Conservation (phyloP, 2,329 filamentous ascomycete species). For the Claviceps cyperi region DNA sequence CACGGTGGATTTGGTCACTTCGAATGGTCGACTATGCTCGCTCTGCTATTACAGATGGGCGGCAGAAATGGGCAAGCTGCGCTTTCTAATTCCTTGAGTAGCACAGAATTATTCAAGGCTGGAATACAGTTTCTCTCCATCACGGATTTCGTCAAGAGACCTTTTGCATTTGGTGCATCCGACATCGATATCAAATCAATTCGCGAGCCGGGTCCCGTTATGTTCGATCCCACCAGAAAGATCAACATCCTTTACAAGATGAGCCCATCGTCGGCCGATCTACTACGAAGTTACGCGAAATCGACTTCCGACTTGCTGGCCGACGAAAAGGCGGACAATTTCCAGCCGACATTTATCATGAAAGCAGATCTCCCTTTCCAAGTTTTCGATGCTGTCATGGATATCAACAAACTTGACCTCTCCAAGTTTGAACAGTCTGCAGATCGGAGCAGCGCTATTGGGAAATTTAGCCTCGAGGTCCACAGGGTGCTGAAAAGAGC, state of each 20-base stretch:
- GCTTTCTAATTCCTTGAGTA: slow-evolving; percentile 69
- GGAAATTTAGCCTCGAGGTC: slow-evolving; percentile 39
- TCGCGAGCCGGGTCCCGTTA: slow-evolving; percentile 43
- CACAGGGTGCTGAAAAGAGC: slow-evolving; percentile 55
- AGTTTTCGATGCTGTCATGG: slow-evolving; percentile 35
- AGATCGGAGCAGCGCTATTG: slow-evolving; percentile 29
- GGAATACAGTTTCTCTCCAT: slow-evolving; percentile 73
- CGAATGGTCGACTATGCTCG: slow-evolving; percentile 74
- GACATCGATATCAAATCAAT: slow-evolving; percentile 19
- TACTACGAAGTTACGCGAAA: slow-evolving; percentile 60
- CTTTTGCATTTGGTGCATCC: slow-evolving; percentile 35
- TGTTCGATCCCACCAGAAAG: slow-evolving; percentile 62
- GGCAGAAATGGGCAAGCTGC: slow-evolving; percentile 55
- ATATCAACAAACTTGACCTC: slow-evolving; percentile 19
- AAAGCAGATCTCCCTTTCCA: slow-evolving; percentile 40
- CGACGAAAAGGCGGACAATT: slow-evolving; percentile 61
- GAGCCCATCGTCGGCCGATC: slow-evolving; percentile 65
- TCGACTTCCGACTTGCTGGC: slow-evolving; percentile 62
- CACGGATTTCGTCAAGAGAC: slow-evolving; percentile 55
- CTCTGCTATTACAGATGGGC: slow-evolving; percentile 66
- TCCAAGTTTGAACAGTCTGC: slow-evolving; percentile 14
- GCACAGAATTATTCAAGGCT: slow-evolving; percentile 90
- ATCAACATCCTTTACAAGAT: slow-evolving; percentile 87
- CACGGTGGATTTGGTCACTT: slow-evolving; percentile 83
- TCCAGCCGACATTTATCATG: slow-evolving; percentile 69